Evolutionary conservation across 768 basidiomycete species (phyloP), one percentile per base, ranked within the genome.

Genomic region (Sporobolomyces roseus): DNA sequence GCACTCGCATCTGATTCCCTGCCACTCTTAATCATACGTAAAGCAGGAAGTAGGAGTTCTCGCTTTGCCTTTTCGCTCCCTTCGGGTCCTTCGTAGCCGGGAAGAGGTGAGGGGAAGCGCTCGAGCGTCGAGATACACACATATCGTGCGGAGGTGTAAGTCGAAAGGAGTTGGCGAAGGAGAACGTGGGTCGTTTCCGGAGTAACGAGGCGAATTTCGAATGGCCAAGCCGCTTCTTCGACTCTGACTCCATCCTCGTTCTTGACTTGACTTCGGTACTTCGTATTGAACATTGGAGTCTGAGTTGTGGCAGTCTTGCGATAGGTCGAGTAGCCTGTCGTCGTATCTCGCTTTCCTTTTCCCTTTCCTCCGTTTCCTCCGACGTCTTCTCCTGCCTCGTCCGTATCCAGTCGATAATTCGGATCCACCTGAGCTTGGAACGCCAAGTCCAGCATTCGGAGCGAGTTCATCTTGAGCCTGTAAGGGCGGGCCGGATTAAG

Each of bases 1-100:
- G 72, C 72, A 25, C 66, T 70, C 16, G 68, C 65, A 23, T 70
- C 72, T 1, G 68, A 58, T 63, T 73, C 68, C 25, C 72, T 46
- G 0, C 72, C 72, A 50, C 68, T 73, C 30, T 68, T 41, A 49
- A 73, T 63, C 68, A 73, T 70, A 33, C 56, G 60, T 25, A 73
- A 30, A 14, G 72, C 72, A 2, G 72, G 72, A 2, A 58, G 36
- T n/a, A 73, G 33, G 0, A 73, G 53, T 49, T 73, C 72, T 33
- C 25, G 27, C 55, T 73, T 61, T 16, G 62, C 68, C 29, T 55
- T 51, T 4, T 65, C 72, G 21, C 32, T 48, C 2, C 68, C 71
- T 3, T 35, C 58, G 16, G 27, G 16, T 16, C 62, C 70, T 30
- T 65, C 65, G 51, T 73, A 73, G 0, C 72, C 72, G 12, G 72